Percentiles rank a stretch among this genome's conserved stretches.
Evolutionary conservation across 2,329 filamentous ascomycete genomes (phyloP).

Genomic region (Apiospora arundinis): DNA sequence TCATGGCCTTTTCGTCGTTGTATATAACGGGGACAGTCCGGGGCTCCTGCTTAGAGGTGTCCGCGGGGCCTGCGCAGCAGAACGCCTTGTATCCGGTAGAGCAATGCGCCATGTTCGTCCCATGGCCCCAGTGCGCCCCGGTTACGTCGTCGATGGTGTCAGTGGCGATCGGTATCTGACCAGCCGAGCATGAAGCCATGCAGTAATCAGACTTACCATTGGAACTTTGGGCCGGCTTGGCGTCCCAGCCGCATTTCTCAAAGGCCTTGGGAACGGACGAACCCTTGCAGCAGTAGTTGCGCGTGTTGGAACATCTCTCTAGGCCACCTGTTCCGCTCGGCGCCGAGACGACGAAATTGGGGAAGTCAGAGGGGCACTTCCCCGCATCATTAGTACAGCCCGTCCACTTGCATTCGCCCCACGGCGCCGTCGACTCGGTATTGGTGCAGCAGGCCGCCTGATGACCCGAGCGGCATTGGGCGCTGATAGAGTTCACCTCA

Average conservation of each 20-base stretch:
- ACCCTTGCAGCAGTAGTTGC: background rate
- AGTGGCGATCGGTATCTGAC: background rate
- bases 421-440: slow-evolving; percentile 9
- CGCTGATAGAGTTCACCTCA: background rate
- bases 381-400: background rate
- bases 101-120: background rate
- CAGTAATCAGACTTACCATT: background rate
- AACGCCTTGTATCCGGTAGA: background rate
- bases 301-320: background rate
- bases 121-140: background rate
- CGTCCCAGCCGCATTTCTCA: background rate
- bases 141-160: background rate
- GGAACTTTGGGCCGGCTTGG: background rate
- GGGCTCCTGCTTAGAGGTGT: background rate
- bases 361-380: background rate
- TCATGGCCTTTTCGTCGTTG: background rate
- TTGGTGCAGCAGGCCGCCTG: background rate
- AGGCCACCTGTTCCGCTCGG: background rate
- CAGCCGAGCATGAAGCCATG: background rate
- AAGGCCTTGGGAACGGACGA: background rate
- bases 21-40: background rate
- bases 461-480: background rate
- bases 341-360: background rate
- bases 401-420: background rate
- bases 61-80: background rate